Evolutionary conservation across 306 rosid genomes (phyloP), one percentile per base, ranked within the genome.

Genomic region (Quercus engelmannii): DNA sequence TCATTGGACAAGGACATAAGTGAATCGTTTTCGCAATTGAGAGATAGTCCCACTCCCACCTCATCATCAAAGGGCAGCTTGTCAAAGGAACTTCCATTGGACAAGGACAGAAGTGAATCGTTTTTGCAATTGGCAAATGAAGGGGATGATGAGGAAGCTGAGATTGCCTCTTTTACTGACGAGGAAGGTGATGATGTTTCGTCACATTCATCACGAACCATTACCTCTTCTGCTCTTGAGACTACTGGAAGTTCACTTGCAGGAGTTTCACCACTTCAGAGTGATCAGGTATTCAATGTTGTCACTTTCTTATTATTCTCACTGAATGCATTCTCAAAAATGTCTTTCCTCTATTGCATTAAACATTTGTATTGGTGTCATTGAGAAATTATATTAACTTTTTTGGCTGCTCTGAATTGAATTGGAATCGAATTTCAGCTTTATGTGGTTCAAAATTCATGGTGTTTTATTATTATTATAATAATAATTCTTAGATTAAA

Each of bases 101-200:
- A 85, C 18, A 86, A 80, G 74, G 92, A 85, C 78, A 92, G 74
- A 81, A 83, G 56, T 46, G 93, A 84, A 71, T 88, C 90, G 63
- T 78, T 64, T 21, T 79, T 96, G 11, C 91, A 80, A 56, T 87
- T 90, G 17, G 21, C 78, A 30, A 83, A 78, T 84, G 84, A 76
- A 21, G 78, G 58, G 63, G 73, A 82, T 75, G 92, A 85, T 69
- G 87, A 85, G 20, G 91, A 86, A 81, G n/a, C 81, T 82, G 91
- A 85, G 80, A 91, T 91, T 70, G 92, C 89, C 19, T 74, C 95
- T 73, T 93, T 91, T 78, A 93, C 95, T 1, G 98, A 80, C 8
- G 81, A 76, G 14, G 75, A 73, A n/a, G 69, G 1, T 54, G 91
- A 86, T 77, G 91, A 63, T 46, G 63, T 11, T 83, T 85, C 90